phyloP scores from a whole-genome alignment of 164 flowering plant genomes.

The Pachysandra terminalis region DNA sequence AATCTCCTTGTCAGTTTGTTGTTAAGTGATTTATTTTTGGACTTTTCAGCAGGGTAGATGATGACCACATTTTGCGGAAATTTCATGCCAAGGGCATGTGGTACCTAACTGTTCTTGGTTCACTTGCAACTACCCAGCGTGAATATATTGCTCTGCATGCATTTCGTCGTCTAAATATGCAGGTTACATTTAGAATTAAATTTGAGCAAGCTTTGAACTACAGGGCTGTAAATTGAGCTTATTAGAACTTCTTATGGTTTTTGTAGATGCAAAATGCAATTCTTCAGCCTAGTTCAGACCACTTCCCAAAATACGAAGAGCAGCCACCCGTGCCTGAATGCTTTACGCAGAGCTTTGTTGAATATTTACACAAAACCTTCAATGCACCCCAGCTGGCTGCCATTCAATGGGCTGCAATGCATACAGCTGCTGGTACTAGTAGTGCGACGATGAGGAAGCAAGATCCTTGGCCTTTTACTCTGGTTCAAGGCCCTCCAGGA shows the following conservation, averaged over 20 bases:
- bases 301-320: constrained; percentile 91
- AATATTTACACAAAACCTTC: constrained; percentile 64
- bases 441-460: constrained; percentile 68
- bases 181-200: constrained; percentile 38
- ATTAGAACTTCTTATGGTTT: too few species aligned
- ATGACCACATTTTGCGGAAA: constrained; percentile 73
- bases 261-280: constrained; percentile 95
- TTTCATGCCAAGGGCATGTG: constrained; percentile 65
- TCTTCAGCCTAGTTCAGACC: constrained; percentile 85
- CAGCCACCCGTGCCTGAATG: constrained; percentile 96
- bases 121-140: constrained; percentile 95
- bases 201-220: not conserved
- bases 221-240: too few species aligned
- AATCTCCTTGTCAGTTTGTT: not conserved
- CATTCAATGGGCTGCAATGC: constrained; percentile 98
- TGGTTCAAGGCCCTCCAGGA: constrained; percentile 99
- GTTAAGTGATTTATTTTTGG: not conserved
- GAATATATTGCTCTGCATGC: constrained; percentile 97
- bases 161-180: constrained; percentile 80
- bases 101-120: constrained; percentile 89
- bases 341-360: constrained; percentile 84
- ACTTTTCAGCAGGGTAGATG: constrained; percentile 51
- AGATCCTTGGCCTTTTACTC: constrained; percentile 99
- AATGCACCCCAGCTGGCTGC: constrained; percentile 92
- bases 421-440: constrained; percentile 96